These are phyloP conservation scores for Orychophragmus violaceus DNA, from an alignment of 345 rosid species.

Conservation along the genomic window DNA sequence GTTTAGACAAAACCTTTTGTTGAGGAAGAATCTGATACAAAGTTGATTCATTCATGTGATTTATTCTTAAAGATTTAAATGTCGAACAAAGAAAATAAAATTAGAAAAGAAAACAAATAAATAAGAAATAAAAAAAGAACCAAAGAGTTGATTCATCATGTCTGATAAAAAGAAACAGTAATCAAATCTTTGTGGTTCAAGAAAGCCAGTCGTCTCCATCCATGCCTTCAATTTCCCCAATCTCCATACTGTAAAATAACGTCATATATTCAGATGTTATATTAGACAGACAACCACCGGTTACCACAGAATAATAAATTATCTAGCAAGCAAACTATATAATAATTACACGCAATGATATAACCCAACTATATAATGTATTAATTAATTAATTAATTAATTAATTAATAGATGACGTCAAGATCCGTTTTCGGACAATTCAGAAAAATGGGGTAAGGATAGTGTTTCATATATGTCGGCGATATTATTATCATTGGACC, in stretches of 20 bases:
- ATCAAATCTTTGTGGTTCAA: slow-evolving; percentile 63
- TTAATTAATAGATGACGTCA: slow-evolving; percentile 16
- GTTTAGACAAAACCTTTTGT: background rate
- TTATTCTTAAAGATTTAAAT: slow-evolving; percentile 22
- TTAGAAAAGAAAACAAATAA: slow-evolving; percentile 15
- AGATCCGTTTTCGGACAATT: slow-evolving; percentile 30
- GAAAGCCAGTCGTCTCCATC: slow-evolving; percentile 84
- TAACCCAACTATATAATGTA: background rate
- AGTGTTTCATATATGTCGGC: slow-evolving; percentile 30
- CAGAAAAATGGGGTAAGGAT: slow-evolving; percentile 20
- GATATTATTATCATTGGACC: slow-evolving; percentile 30
- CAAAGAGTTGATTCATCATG: slow-evolving; percentile 55
- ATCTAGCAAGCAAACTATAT: background rate
- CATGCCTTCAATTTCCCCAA: slow-evolving; percentile 86
- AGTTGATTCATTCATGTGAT: slow-evolving; percentile 24
- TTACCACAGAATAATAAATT: no score
- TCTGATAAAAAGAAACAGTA: slow-evolving; percentile 38
- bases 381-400: background rate
- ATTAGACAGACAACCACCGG: no score
- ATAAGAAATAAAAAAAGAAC: slow-evolving; percentile 16
- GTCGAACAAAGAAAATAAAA: background rate
- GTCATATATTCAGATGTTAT: slow-evolving; percentile 12
- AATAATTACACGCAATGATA: slow-evolving; percentile 14
- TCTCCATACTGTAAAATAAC: slow-evolving; percentile 64
- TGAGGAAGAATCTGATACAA: no score